Evolutionary conservation across 2,329 filamentous ascomycete genomes (phyloP), one percentile per base, ranked within the genome.

Genomic region (Verticillium klebahnii): DNA sequence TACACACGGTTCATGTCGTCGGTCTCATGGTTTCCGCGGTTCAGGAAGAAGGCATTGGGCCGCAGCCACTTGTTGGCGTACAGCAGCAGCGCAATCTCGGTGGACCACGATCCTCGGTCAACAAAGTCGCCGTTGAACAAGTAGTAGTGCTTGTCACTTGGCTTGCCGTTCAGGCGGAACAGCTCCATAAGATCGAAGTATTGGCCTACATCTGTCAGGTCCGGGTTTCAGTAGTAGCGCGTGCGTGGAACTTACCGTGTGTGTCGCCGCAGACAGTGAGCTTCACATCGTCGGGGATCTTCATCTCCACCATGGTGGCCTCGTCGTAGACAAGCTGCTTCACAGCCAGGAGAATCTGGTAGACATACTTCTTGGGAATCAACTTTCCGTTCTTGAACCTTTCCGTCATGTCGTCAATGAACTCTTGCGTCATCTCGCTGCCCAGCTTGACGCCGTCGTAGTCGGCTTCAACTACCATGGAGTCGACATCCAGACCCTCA

Each of bases 1-100:
- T 99, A 99, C 60, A 95, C 93, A 67, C 92, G 88, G 82, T 99
- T 99, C 95, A 99, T 99, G 77, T 97, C 94, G 74, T 98, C 94
- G 57, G 95, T 98, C 80, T 99, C 95, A 78, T 99, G 95, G 78
- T 99, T 99, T 69, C 95, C 95, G 65, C 95, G 88, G 82, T 99
- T 99, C 66, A 99, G 81, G 85, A 96, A 98, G 83, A 99, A 94
- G 60, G 83, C 87, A 54, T 87, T 85, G 8, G 95, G 95, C 60
- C 91, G 88, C 70, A 98, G 77, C 94, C 92, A 97, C 81, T 99
- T 99, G 84, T 97, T 96, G 55, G 94, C 91, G 75, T 97, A 99
- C 23, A 99, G 82, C 12, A 97, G 82, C 56, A 99, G 83, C 12
- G 93, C 94, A 68, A 99, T 96, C 75, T 99, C 95, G n/a, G 89